Conservation (phyloP, 257 asterid genomes). For the Rhazya stricta region DNA sequence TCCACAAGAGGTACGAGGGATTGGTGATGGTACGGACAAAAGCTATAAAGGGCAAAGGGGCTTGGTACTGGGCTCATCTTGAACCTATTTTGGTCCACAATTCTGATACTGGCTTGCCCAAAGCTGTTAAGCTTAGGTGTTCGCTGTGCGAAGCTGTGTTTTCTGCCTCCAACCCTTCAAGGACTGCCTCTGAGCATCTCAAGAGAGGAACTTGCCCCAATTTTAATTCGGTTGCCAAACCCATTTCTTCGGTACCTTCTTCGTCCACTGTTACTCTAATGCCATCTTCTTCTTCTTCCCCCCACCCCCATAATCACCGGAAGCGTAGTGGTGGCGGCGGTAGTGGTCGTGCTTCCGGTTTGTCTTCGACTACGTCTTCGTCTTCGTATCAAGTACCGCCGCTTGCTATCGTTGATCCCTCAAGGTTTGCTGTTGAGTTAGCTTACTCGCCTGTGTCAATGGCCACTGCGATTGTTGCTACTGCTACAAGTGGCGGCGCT, state of each 20-base stretch:
- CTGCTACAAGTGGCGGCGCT: constrained; percentile 27
- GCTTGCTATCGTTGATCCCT: constrained; percentile 63
- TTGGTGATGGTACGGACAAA: constrained; percentile 75
- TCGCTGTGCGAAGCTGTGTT: constrained; percentile 86
- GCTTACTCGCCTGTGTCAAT: constrained; percentile 53
- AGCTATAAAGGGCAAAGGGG: constrained; percentile 94
- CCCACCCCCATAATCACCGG: constrained; percentile 31
- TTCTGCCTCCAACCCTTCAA: constrained; percentile 94
- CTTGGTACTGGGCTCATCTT: constrained; percentile 98
- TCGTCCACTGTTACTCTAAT: constrained; percentile 25
- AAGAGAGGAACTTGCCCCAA: constrained; percentile 94
- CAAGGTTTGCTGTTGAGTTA: constrained; percentile 59
- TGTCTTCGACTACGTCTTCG: constrained; percentile 4
- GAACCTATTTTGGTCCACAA: constrained; percentile 82
- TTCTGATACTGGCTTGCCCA: constrained; percentile 72
- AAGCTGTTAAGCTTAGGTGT: constrained; percentile 89
- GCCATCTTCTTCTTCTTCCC: constrained; percentile 17
- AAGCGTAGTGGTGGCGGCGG: constrained; percentile 28
- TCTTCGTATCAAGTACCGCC: constrained; percentile 44
- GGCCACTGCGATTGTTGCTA: constrained; percentile 32
- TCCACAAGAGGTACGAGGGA: constrained; percentile 84
- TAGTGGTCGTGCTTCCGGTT: constrained; percentile 13
- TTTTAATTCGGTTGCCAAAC: constrained; percentile 55
- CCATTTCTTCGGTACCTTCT: constrained; percentile 63
- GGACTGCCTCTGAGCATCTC: constrained; percentile 98